phyloP scores from a whole-genome alignment of 2,329 filamentous ascomycete genomes.

The Aureobasidium sp. region DNA sequence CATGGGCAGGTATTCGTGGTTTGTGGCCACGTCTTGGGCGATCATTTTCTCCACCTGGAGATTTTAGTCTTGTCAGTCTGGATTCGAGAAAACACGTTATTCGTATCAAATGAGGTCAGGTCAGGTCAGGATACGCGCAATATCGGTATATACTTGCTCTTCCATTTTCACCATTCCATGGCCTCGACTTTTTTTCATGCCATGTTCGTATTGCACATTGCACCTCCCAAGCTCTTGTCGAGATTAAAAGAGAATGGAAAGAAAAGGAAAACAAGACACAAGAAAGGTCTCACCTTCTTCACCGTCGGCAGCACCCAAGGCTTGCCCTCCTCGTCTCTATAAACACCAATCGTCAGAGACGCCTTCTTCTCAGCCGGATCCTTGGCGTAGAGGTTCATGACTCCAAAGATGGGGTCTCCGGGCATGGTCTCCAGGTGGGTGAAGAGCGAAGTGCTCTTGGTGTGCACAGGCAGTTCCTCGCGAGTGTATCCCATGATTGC shows the following conservation, averaged over 20 bases:
- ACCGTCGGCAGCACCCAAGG: constrained; percentile 91
- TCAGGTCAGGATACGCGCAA: no score
- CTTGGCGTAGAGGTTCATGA: constrained; percentile 74
- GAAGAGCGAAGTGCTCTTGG: constrained; percentile 1
- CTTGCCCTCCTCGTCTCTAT: constrained; percentile 83
- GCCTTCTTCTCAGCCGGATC: constrained; percentile 71
- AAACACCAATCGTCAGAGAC: constrained; percentile 84
- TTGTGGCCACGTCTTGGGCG: constrained; percentile 34
- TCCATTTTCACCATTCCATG: no score
- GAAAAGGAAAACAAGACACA: background rate
- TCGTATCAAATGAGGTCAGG: no score
- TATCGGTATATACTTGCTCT: background rate
- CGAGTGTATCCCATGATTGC: constrained; percentile 13
- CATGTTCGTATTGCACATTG: background rate
- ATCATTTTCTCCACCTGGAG: constrained; percentile 71
- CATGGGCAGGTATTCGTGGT: constrained; percentile 89
- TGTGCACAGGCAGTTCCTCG: background rate
- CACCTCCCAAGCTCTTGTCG: background rate
- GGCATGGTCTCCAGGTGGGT: background rate
- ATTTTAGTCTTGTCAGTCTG: constrained; percentile 67
- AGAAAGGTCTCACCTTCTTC: constrained; percentile 52
- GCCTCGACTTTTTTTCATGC: background rate
- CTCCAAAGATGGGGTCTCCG: constrained; percentile 69
- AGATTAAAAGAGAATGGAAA: background rate
- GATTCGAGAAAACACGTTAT: constrained; percentile 29